Conservation (phyloP, 345 rosid genomes). For the Ceriops zippeliana region DNA sequence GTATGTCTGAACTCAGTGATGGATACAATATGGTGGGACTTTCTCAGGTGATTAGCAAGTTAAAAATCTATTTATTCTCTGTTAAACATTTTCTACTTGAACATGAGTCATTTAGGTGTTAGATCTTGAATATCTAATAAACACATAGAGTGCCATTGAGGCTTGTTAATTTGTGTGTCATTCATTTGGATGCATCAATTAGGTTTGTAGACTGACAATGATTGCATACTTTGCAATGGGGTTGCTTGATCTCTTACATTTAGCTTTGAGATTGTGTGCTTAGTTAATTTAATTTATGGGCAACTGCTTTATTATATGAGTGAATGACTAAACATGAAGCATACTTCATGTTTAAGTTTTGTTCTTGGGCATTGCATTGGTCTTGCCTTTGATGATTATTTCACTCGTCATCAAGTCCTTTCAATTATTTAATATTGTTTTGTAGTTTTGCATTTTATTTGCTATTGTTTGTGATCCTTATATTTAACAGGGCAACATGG, state of each 20-base stretch:
- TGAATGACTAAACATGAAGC: not conserved
- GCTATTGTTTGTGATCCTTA: constrained; percentile 2
- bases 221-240: too few species aligned
- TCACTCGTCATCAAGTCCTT: not conserved
- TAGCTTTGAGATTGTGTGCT: not conserved
- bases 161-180: not conserved
- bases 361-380: not conserved
- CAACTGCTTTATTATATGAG: not conserved
- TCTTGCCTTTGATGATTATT: not conserved
- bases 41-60: constrained; percentile 56
- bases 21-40: constrained; percentile 85
- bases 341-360: not conserved
- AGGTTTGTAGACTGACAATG: too few species aligned
- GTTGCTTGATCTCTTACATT: too few species aligned
- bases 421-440: not conserved
- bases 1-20: constrained; percentile 56
- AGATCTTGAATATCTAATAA: not conserved
- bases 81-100: not conserved
- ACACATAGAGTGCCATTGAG: not conserved
- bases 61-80: not conserved
- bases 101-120: not conserved
- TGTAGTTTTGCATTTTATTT: not conserved
- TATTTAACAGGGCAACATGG: constrained; percentile 55
- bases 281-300: not conserved
- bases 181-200: not conserved